Evolutionary conservation across 1,284 basidiomycete genomes (phyloP), one percentile per base, ranked within the genome.

Genomic region (Jaminaea rosea): DNA sequence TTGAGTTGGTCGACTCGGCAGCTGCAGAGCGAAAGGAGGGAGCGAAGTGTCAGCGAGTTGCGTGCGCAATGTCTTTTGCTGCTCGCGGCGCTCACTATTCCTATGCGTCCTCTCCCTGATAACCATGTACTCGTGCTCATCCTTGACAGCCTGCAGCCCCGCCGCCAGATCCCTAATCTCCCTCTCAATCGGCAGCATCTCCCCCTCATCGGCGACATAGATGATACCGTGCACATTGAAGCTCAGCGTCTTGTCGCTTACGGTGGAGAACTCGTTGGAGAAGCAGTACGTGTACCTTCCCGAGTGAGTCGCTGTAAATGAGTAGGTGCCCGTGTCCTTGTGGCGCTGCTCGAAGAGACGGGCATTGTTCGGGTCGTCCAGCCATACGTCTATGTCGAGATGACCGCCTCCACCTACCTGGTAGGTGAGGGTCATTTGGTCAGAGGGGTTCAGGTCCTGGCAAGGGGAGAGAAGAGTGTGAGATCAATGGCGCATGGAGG

Each of bases 161-260:
- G 83, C 82, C 4, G 88, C 84, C n/a, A 99, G 78, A 39, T 83
- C 79, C 26, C 94, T 84, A 57, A 98, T 92, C 79, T 98, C 93
- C 46, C 86, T 83, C 75, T 99, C 94, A 53, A 98, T 90, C 2
- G 94, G 94, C 41, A 59, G 46, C 50, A 73, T 69, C 77, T 58
- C 60, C 81, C 87, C 87, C 62, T 90, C 88, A 60, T 88, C 89
- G 42, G 83, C 81, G 26, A 93, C 83, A 68, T 90, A 98, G 57
- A 98, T 87, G 47, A 97, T 84, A 26, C 94, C 94, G 69, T 99
- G 94, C 4, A 98, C 93, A 74, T 98, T 98, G 80, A 99, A 99
- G 76, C 92, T 94, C 72, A 99, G 83, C 58, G 88, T 85, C 78
- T 98, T 99, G 77, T 93, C 88, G 41, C 88, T 84, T 63, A 96